Percentiles rank a stretch among this genome's conserved stretches.
These are phyloP conservation scores for Pyronema omphalodes DNA, from an alignment of 495 filamentous ascomycete species.

Conservation along the genomic window DNA sequence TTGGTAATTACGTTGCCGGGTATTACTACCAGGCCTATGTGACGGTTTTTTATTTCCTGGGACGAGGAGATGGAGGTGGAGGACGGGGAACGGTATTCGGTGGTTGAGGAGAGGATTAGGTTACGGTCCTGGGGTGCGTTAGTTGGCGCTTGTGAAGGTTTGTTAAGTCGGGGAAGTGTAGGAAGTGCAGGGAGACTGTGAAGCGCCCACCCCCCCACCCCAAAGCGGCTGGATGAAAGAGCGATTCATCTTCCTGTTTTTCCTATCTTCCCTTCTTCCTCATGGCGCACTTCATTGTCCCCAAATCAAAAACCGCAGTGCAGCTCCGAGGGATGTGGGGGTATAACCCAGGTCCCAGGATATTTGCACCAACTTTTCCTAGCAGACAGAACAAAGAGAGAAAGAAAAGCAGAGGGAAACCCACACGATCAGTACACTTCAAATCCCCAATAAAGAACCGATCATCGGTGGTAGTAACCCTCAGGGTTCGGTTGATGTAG, in stretches of 20 bases:
- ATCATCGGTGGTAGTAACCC: conserved; percentile 62
- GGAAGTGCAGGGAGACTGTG: too few relatives aligned
- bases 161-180: background rate
- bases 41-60: conserved; percentile 50
- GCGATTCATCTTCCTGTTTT: too few relatives aligned
- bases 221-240: too few relatives aligned
- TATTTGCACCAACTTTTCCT: background rate
- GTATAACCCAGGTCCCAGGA: too few relatives aligned
- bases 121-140: conserved; percentile 45
- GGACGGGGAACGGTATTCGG: conserved; percentile 68
- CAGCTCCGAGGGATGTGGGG: too few relatives aligned
- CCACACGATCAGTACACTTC: conserved; percentile 84
- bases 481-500: conserved; percentile 48
- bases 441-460: conserved; percentile 80
- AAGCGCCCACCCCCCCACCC: too few relatives aligned
- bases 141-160: background rate
- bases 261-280: too few relatives aligned
- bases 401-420: conserved; percentile 11
- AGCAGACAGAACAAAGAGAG: background rate
- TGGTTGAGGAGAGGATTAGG: conserved; percentile 63
- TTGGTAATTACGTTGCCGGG: conserved; percentile 69
- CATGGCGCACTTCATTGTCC: too few relatives aligned
- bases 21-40: conserved; percentile 77
- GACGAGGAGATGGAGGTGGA: background rate
- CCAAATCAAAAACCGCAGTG: too few relatives aligned